Percentiles rank a stretch among this genome's conserved stretches.
Evolutionary conservation across 108 stramenopile species (phyloP).

Genomic region (Cyclotella kingstonii): DNA sequence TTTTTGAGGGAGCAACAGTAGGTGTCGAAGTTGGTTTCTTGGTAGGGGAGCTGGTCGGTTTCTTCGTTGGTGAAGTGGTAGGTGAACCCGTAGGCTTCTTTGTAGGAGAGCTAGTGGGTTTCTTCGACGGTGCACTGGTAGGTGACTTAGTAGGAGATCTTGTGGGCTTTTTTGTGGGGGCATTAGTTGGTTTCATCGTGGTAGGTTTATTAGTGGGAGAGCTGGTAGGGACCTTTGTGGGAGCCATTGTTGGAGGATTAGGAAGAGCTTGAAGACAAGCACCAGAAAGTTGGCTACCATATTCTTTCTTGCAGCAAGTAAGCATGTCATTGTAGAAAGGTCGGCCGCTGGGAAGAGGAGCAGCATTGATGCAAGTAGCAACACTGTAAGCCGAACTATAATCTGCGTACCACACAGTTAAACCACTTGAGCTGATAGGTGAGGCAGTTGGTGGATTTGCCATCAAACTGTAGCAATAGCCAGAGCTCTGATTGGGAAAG

Average conservation of each 20-base stretch:
- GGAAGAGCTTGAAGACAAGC: background rate
- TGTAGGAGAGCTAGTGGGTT: constrained; percentile 6
- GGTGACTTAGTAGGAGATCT: constrained; percentile 3
- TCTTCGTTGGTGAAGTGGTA: no score
- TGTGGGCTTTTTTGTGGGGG: background rate
- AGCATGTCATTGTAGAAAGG: background rate
- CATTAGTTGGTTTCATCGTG: background rate
- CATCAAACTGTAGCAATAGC: background rate
- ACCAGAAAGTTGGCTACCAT: constrained; percentile 2
- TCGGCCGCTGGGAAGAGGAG: constrained; percentile 5
- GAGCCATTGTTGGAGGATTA: constrained; percentile 3
- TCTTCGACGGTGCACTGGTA: no score
- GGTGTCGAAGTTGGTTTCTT: no score
- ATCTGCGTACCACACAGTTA: constrained; percentile 4
- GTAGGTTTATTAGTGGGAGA: constrained; percentile 6
- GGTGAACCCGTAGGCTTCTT: background rate
- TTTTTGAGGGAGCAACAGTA: background rate
- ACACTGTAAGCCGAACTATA: background rate
- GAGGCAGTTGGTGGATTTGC: constrained; percentile 13
- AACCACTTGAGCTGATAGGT: background rate
- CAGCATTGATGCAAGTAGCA: constrained; percentile 2
- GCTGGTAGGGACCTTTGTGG: background rate
- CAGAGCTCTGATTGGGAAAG: background rate
- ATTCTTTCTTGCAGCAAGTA: constrained; percentile 5
- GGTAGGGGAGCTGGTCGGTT: no score